Conservation (phyloP, 768 basidiomycete species). For the Suillus plorans region DNA sequence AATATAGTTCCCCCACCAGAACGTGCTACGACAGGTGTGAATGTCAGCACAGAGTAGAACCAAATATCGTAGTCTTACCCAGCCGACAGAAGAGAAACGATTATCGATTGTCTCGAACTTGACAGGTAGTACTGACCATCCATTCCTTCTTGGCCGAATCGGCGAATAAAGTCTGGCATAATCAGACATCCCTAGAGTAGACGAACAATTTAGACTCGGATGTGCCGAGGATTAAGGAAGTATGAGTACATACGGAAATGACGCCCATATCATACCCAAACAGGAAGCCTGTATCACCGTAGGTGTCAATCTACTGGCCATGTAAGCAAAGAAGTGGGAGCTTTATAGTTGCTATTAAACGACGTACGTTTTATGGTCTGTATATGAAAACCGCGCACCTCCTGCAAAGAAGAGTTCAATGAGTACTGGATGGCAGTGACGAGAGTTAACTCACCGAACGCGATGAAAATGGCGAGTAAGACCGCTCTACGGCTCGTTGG, state of each 20-base stretch:
- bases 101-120: slow-evolving; percentile 68
- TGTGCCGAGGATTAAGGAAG: background rate
- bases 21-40: slow-evolving; percentile 34
- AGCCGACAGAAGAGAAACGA: slow-evolving; percentile 75
- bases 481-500: slow-evolving; percentile 66
- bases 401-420: slow-evolving; percentile 13
- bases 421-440: background rate
- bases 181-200: slow-evolving; percentile 65
- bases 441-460: slow-evolving; percentile 53
- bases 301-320: background rate
- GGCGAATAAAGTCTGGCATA: slow-evolving; percentile 72
- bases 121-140: slow-evolving; percentile 54
- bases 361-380: background rate
- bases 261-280: slow-evolving; percentile 81
- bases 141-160: slow-evolving; percentile 57
- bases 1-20: slow-evolving; percentile 40
- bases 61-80: slow-evolving; percentile 40
- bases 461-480: slow-evolving; percentile 66
- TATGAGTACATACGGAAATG: slow-evolving; percentile 51
- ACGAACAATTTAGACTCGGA: background rate
- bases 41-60: background rate
- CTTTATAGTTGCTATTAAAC: slow-evolving; percentile 1
- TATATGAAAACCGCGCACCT: slow-evolving; percentile 15
- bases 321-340: slow-evolving; percentile 4
- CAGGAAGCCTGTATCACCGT: slow-evolving; percentile 50